Evolutionary conservation across 1,139 yeast genomes (phyloP).

Genomic region (Nakaseomyces delphensis): DNA sequence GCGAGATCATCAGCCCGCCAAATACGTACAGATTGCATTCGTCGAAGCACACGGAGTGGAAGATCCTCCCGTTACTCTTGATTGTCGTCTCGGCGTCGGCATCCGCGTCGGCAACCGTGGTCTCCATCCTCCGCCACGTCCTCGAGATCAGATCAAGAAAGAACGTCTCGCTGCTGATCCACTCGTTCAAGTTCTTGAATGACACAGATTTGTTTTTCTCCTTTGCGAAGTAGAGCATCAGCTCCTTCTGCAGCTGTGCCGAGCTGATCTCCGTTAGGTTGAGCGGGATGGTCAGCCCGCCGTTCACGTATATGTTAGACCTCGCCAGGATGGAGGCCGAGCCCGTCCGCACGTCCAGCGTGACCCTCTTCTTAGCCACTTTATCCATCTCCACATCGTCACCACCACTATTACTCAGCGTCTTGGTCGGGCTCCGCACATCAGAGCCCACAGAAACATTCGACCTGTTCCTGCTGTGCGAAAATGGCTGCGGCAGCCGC

Average conservation of each 20-base stretch:
- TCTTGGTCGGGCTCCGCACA: not conserved
- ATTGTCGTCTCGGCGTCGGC: conserved; percentile 11
- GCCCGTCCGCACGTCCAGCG: conserved; percentile 57
- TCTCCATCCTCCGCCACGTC: conserved; percentile 42
- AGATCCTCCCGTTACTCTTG: conserved; percentile 48
- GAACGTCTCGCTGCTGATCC: conserved; percentile 50
- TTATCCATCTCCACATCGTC: conserved; percentile 13
- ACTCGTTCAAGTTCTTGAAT: conserved; percentile 32
- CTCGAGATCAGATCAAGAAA: conserved; percentile 49
- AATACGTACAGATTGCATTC: conserved; percentile 46
- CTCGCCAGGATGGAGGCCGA: conserved; percentile 50
- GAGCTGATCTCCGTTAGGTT: conserved; percentile 37
- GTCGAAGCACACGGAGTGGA: conserved; percentile 47
- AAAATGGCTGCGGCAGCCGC: not conserved
- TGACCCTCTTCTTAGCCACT: conserved; percentile 17
- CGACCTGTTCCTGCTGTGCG: not conserved
- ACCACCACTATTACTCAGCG: conserved; percentile 1
- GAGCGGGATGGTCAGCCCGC: conserved; percentile 59
- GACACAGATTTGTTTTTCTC: conserved; percentile 14
- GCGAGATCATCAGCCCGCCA: conserved; percentile 47
- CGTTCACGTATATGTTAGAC: conserved; percentile 53
- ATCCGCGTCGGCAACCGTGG: conserved; percentile 11
- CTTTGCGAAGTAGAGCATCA: conserved; percentile 22
- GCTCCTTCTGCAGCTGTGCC: conserved; percentile 27
- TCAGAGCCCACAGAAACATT: not conserved